Evolutionary conservation across 768 basidiomycete genomes (phyloP), one percentile per base, ranked within the genome.

Genomic region (Xerocomellus intermedius): DNA sequence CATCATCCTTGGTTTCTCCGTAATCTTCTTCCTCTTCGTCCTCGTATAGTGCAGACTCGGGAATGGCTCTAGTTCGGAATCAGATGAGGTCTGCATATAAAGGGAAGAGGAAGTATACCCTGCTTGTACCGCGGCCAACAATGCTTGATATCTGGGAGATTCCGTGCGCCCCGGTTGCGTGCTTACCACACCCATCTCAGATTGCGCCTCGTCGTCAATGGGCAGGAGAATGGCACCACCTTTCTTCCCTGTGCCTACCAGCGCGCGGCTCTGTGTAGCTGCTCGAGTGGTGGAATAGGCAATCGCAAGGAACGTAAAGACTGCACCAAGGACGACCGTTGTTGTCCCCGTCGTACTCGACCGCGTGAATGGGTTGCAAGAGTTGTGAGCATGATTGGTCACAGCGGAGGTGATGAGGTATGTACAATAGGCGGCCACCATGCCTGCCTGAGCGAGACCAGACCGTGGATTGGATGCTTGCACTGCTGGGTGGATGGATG

Each of bases 361-460:
- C 55, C 83, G 81, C 45, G 85, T 86, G 10, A 98, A 79, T 0
- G 97, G 97, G 70, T 98, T 98, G 77, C 97, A 99, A 21, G 79
- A 74, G 51, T 83, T 79, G 63, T 95, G 89, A 8, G 84, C 84
- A 73, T 96, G 92, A 67, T 98, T 98, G 57, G 87, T 89, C 54
- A 99, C 85, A 4, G 97, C 97, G 17, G 91, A 94, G 30, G 92
- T 89, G 62, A 92, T 84, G 56, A 99, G 86, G 70, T 99, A 99
- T 3, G 94, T 94, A 75, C 92, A 97, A 71, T 99, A 99, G 2
- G 87, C 91, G 4, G 91, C 91, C n/a, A 99, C 96, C 89, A 98
- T 95, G 43, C 90, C 86, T 8, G 93, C 87, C 68, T 98, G 97
- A 1, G 94, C 94, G 7, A 99, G 83, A 5, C 97, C 97, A 9